Evolutionary conservation across 2,329 filamentous ascomycete species (phyloP).

Genomic region (Neofusicoccum sp.): DNA sequence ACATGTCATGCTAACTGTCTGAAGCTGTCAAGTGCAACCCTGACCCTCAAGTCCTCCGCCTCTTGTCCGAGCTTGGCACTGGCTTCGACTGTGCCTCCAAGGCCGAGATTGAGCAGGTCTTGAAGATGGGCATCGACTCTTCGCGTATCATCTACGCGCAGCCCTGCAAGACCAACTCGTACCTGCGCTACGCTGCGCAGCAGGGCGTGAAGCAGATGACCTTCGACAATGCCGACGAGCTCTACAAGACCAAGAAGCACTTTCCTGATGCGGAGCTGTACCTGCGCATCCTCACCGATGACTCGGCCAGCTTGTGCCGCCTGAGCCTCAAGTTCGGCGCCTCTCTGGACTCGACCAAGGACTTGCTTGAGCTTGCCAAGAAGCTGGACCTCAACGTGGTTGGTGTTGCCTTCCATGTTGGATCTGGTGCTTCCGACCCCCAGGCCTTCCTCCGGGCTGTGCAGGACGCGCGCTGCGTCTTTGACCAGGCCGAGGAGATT

Average conservation of each 20-base stretch:
- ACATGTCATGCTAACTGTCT: slow-evolving; percentile 26
- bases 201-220: slow-evolving; percentile 96
- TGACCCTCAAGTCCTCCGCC: slow-evolving; percentile 80
- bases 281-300: slow-evolving; percentile 92
- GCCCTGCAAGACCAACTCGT: slow-evolving; percentile 99
- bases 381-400: slow-evolving; percentile 85
- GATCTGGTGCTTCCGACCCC: slow-evolving; percentile 94
- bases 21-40: slow-evolving; percentile 98
- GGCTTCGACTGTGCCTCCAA: slow-evolving; percentile 99
- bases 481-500: slow-evolving; percentile 74
- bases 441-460: slow-evolving; percentile 87
- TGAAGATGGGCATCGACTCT: slow-evolving; percentile 78
- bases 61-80: slow-evolving; percentile 83
- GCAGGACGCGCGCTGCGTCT: slow-evolving; percentile 81
- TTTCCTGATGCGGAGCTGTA: slow-evolving; percentile 88
- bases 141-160: slow-evolving; percentile 97
- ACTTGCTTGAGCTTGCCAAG: slow-evolving; percentile 76
- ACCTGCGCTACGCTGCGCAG: slow-evolving; percentile 83
- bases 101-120: slow-evolving; percentile 89
- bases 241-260: slow-evolving; percentile 94
- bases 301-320: slow-evolving; percentile 89
- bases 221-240: slow-evolving; percentile 96
- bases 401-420: slow-evolving; percentile 96
- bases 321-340: slow-evolving; percentile 98
- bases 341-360: slow-evolving; percentile 74